Base-by-base conservation (phyloP, 768 basidiomycete genomes). In the Mrakia hoshinonis region DNA sequence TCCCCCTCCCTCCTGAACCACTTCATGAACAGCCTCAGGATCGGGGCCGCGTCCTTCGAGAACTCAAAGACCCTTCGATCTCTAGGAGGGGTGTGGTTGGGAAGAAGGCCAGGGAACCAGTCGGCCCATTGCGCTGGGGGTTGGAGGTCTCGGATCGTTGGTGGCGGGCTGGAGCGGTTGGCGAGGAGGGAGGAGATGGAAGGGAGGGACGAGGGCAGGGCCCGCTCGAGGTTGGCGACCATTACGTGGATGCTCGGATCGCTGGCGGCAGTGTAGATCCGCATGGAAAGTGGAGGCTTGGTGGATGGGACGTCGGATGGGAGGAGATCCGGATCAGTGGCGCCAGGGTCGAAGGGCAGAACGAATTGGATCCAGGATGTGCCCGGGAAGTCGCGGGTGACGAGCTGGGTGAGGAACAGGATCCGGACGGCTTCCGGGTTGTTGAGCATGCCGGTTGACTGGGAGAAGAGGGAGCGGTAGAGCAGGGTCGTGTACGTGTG, bases 351-450 rank as follows among this genome's bases (percentile, higher is more conserved):
- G 58, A n/a, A 1, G 15, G 7, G 43, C 7, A 7, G 7, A 15
- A 18, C 20, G 22, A 61, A 36, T 3, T 12, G 34, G 58, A 61
- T 61, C 58, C 58, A 61, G 22, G 34, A 36, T 4, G 58, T 61
- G 4, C 58, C 58, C 15, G 58, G 58, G 34, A 61, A 61, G 2
- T 22, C 12, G 0, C 58, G 58, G 22, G 58, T 31, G 58, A 61
- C 58, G 36, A 61, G 36, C 4, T 61, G 31, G 58, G 58, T 61
- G 58, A 61, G 36, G 34, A 61, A 61, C 15, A 61, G 58, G 34
- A 15, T 31, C 7, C 58, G 58, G 20, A 61, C 11, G 34, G 22
- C 31, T 26, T 34, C 36, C 6, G 12, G 7, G 1, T 22, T 13
- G 29, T 20, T 38, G 15, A 31, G 49, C 15, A 6, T 22, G 58